Base-by-base conservation (phyloP, 768 basidiomycete genomes). In the Rickenella mellea region DNA sequence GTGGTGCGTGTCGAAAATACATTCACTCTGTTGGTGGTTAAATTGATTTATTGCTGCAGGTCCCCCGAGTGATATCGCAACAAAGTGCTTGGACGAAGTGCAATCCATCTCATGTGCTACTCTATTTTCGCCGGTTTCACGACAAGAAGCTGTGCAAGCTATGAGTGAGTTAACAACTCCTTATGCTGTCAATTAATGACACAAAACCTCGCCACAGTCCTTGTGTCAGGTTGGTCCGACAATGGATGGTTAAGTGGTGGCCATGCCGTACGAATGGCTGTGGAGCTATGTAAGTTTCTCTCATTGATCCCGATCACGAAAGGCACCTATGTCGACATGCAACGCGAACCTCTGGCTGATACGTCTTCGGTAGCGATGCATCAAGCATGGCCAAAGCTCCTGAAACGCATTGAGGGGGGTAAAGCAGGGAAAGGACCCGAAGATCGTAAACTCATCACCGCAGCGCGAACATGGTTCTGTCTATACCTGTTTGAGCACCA, bases 211-310 rank as follows among this genome's bases (percentile, higher is more conserved):
- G 32, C 43, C 36, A 17, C 44, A 92, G 88, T 93, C 44, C 70
- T 96, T 39, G 80, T 94, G 15, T 85, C 92, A 27, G 90, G 91
- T 5, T 97, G 90, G 84, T 91, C 88, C 14, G 89, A 93, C 51
- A 89, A 89, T 52, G 89, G 89, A n/a, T 93, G 91, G 91, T 60
- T 96, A 27, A 90, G 84, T 50, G 87, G 89, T 8, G 91, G 88
- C 8, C 93, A 96, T 62, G 93, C 93, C n/a, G 90, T 96, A 7
- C 76, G 92, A 39, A 92, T 97, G 88, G 92, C 89, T 29, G 80
- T 96, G 71, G 93, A 97, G 56, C 68, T 93, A 40, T 90, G 88
- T 87, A 55, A 58, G 79, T 61, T 1, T 20, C 27, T 10, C 7
- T 39, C 19, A 14, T n/a, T n/a, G n/a, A 24, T 11, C 19, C 9